Conservation (phyloP, 345 rosid species). For the Euphorbia pulcherrima region DNA sequence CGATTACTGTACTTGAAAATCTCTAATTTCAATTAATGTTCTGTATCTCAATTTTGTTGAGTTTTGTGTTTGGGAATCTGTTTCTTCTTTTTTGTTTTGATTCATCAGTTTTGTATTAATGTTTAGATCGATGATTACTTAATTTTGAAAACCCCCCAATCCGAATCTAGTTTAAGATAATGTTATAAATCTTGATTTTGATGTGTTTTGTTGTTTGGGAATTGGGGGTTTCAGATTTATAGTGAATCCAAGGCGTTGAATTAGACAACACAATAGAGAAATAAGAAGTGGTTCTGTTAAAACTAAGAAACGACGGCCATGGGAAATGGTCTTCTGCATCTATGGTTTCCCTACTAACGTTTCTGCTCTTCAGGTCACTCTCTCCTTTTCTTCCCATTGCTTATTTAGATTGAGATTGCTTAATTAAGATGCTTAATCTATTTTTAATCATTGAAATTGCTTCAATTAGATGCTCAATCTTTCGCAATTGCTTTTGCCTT, state of each 20-base stretch:
- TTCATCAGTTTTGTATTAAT: no score
- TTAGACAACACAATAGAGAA: constrained; percentile 92
- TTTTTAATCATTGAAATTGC: not conserved
- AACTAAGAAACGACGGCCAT: constrained; percentile 81
- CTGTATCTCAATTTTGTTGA: not conserved
- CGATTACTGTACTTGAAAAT: no score
- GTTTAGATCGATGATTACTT: no score
- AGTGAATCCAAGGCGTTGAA: constrained; percentile 82
- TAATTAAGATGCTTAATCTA: not conserved
- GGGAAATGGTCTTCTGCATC: constrained; percentile 93
- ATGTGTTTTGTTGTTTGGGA: no score
- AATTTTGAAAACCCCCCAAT: no score
- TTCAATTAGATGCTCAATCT: not conserved
- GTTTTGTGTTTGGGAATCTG: not conserved
- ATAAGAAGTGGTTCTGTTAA: constrained; percentile 71
- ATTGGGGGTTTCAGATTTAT: constrained; percentile 66
- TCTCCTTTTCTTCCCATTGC: not conserved
- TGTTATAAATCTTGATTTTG: no score
- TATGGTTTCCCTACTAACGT: constrained; percentile 83
- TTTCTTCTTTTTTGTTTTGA: no score
- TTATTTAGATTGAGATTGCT: not conserved
- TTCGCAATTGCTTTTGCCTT: not conserved
- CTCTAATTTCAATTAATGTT: not conserved
- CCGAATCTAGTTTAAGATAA: no score
- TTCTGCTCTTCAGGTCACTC: constrained; percentile 82